These are phyloP conservation scores for Entophlyctis helioformis DNA, from an alignment of 192 early-diverging fungal genomes.

Conservation along the genomic window DNA sequence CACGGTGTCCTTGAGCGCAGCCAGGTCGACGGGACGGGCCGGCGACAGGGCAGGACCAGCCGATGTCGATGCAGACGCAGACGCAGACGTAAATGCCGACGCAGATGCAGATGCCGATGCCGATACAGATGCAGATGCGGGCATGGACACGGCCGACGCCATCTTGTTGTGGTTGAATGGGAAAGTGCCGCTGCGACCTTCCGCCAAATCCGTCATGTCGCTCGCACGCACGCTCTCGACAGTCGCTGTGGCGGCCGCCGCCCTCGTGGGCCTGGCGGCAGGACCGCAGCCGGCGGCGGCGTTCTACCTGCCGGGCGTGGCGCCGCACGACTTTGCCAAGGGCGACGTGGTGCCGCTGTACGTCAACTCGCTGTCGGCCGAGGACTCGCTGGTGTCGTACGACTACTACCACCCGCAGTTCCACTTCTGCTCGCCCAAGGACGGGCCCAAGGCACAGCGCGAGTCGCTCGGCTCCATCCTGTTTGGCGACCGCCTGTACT, in stretches of 20 bases:
- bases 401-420: conserved; percentile 82
- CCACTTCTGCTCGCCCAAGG: conserved; percentile 68
- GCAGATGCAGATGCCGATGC: too few relatives aligned
- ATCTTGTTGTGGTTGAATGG: too few relatives aligned
- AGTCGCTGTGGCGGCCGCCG: too few relatives aligned
- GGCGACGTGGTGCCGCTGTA: conserved; percentile 59
- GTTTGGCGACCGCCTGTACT: conserved; percentile 91
- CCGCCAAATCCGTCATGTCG: too few relatives aligned
- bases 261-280: too few relatives aligned
- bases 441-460: conserved; percentile 35
- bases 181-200: too few relatives aligned
- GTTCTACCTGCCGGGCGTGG: conserved; percentile 92
- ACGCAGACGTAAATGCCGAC: too few relatives aligned
- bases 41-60: too few relatives aligned
- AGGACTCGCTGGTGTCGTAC: conserved; percentile 54
- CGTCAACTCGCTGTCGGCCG: conserved; percentile 77
- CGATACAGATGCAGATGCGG: too few relatives aligned
- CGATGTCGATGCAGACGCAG: too few relatives aligned
- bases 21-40: not conserved
- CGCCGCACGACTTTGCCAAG: conserved; percentile 69
- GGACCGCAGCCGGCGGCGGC: conserved; percentile 19
- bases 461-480: conserved; percentile 86
- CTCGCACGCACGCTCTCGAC: too few relatives aligned
- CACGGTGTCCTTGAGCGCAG: not conserved
- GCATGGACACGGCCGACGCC: too few relatives aligned